Conservation (phyloP, 345 rosid species). For the Citropsis articulata region DNA sequence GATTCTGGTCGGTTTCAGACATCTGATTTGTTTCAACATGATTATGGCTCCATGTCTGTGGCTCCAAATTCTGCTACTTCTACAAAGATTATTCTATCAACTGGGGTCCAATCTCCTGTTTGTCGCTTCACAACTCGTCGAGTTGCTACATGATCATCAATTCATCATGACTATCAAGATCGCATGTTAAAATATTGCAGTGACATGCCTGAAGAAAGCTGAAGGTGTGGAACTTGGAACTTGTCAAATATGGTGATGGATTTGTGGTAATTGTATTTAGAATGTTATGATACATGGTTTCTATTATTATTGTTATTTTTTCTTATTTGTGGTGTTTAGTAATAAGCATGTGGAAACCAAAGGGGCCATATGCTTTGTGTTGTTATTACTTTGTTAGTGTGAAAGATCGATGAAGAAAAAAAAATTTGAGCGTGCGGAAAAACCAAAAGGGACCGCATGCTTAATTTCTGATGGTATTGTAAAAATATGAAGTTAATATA, state of each 20-base stretch:
- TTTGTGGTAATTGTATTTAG: background rate
- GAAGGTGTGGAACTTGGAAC: conserved; percentile 28
- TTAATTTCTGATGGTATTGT: background rate
- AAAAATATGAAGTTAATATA: background rate
- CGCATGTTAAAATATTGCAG: background rate
- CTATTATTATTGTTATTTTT: background rate
- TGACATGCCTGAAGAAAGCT: conserved; percentile 30
- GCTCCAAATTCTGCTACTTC: conserved; percentile 16
- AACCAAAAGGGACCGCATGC: conserved; percentile 21
- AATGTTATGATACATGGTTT: background rate
- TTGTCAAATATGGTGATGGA: background rate
- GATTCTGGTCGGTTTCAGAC: conserved; percentile 72
- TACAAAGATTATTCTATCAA: conserved; percentile 41
- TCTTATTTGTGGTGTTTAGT: background rate
- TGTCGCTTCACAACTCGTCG: conserved; percentile 49
- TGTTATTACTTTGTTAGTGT: background rate
- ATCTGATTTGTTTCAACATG: conserved; percentile 49
- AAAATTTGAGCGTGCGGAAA: background rate
- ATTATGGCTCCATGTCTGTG: conserved; percentile 27
- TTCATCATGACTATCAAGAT: background rate
- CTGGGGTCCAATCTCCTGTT: conserved; percentile 61
- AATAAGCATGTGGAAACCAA: conserved; percentile 35
- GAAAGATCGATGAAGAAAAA: background rate
- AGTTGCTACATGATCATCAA: conserved; percentile 31
- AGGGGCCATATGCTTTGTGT: conserved; percentile 34